Conservation (phyloP, 78 protist species). For the Dictyostelium intermedium region DNA sequence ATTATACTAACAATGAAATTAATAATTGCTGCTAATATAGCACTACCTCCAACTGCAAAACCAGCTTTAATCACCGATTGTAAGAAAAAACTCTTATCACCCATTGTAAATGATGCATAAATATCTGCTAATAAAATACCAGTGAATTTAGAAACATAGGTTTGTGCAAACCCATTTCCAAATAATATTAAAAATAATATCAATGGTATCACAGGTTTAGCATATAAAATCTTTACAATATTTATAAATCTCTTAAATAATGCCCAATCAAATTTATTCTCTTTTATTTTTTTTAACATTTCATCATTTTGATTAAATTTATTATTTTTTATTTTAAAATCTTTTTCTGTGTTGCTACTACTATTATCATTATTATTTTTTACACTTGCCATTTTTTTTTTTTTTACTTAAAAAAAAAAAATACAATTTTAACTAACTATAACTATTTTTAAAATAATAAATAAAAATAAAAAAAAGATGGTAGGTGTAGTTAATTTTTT, state of each 20-base stretch:
- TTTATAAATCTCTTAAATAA: conserved; percentile 12
- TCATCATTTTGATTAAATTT: background rate
- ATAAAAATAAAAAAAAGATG: no score
- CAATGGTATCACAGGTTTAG: conserved; percentile 1
- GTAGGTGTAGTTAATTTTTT: no score
- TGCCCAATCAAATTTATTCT: conserved; percentile 40
- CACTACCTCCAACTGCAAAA: background rate
- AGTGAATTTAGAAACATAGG: conserved; percentile 25
- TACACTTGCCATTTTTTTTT: no score
- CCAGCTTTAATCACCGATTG: background rate
- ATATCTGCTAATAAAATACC: conserved; percentile 26
- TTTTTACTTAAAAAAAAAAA: no score
- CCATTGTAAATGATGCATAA: conserved; percentile 6
- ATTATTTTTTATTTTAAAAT: background rate
- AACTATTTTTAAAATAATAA: no score
- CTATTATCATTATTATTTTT: background rate
- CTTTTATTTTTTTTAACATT: background rate
- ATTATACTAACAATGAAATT: conserved; percentile 1
- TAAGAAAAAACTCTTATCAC: background rate
- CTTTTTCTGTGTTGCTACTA: background rate
- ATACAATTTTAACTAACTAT: no score
- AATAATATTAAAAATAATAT: background rate
- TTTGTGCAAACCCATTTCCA: conserved; percentile 40
- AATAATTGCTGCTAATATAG: conserved; percentile 7
- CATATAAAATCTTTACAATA: background rate